Percentiles rank a stretch among this genome's conserved stretches.
Conservation (phyloP, 2,329 filamentous ascomycete genomes). For the Aphanoascus verrucosus region DNA sequence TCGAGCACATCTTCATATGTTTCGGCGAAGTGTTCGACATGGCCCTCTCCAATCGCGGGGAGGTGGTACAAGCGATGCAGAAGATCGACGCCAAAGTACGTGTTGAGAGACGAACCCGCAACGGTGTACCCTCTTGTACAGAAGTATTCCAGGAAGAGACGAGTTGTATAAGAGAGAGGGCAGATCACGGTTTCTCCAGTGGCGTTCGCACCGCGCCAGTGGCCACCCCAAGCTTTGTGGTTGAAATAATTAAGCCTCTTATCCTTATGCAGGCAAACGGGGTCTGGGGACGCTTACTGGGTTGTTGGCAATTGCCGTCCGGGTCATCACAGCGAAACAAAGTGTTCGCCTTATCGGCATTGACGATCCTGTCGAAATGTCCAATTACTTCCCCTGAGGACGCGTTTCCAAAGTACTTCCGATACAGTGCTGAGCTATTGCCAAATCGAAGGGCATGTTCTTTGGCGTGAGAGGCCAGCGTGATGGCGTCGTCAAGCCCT, state of each 20-base stretch:
- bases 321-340: conserved; percentile 59
- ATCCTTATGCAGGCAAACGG: neutral
- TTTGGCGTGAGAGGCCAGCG: conserved; percentile 50
- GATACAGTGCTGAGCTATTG: conserved; percentile 48
- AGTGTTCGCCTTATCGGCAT: conserved; percentile 46
- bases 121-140: conserved; percentile 56
- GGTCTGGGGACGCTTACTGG: conserved; percentile 31
- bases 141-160: conserved; percentile 48
- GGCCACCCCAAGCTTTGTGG: conserved; percentile 52
- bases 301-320: conserved; percentile 50
- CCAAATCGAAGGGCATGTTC: conserved; percentile 45
- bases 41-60: conserved; percentile 47
- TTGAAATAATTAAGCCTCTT: conserved; percentile 1
- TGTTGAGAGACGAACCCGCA: conserved; percentile 45
- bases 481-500: conserved; percentile 49
- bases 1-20: conserved; percentile 46
- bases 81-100: conserved; percentile 56
- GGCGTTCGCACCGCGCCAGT: conserved; percentile 56
- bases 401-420: conserved; percentile 56
- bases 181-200: conserved; percentile 61
- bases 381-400: conserved; percentile 50
- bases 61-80: conserved; percentile 58
- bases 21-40: conserved; percentile 53
- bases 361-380: conserved; percentile 48
- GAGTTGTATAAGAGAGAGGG: conserved; percentile 48